A percentile compares a stretch with the other conserved stretches of the same genome.
Conservation (phyloP, 1,284 basidiomycete genomes). For the Rhodotorula mucilaginosa region DNA sequence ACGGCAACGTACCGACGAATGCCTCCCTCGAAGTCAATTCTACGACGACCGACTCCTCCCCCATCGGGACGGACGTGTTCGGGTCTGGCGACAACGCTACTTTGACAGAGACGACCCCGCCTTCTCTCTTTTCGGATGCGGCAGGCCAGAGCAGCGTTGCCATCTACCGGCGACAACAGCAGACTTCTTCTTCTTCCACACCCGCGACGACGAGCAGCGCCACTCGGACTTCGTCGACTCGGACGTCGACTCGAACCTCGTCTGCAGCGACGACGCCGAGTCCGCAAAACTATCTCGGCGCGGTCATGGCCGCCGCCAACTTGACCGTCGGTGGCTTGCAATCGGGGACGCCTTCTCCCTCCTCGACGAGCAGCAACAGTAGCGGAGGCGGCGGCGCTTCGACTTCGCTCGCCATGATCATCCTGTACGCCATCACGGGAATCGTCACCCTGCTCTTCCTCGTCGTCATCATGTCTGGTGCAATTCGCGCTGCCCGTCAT, state of each 20-base stretch:
- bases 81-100: not conserved
- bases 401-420: slow-evolving; percentile 72
- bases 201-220: not conserved
- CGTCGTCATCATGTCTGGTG: slow-evolving; percentile 72
- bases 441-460: slow-evolving; percentile 75
- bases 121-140: slow-evolving; percentile 14
- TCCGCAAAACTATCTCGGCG: slow-evolving; percentile 29
- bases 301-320: slow-evolving; percentile 36
- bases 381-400: slow-evolving; percentile 16
- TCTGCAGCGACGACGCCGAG: slow-evolving; percentile 6
- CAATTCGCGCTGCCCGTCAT: slow-evolving; percentile 74
- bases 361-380: not conserved
- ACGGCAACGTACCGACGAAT: slow-evolving; percentile 50
- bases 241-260: not conserved
- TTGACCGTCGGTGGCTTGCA: slow-evolving; percentile 30
- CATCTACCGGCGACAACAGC: not conserved
- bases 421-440: slow-evolving; percentile 43
- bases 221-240: not conserved
- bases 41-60: slow-evolving; percentile 1
- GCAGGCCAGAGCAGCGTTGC: not conserved
- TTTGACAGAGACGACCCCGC: not conserved
- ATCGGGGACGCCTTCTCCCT: slow-evolving; percentile 7
- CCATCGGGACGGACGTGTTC: not conserved
- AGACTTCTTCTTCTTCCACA: slow-evolving; percentile 2
- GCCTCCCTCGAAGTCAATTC: slow-evolving; percentile 42